These are phyloP conservation scores for Paratinospora sagittata DNA, from an alignment of 164 flowering plant species.

Conservation along the genomic window DNA sequence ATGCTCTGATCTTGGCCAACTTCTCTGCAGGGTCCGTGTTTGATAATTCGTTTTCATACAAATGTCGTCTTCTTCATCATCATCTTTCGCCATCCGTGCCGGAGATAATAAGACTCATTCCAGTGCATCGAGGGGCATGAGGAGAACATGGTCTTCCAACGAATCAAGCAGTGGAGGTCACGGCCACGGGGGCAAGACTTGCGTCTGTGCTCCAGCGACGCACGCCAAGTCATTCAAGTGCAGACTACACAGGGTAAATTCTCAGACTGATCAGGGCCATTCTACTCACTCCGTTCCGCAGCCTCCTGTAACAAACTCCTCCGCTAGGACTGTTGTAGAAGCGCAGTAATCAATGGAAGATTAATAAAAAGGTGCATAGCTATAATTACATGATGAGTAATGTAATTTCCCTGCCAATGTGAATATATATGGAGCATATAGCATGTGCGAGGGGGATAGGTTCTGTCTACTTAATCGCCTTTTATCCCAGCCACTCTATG, in stretches of 20 bases:
- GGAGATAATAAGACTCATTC: no score
- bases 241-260: constrained; percentile 29
- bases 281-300: constrained; percentile 15
- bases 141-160: constrained; percentile 13
- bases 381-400: background rate
- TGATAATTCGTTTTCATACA: no score
- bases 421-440: no score
- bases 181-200: constrained; percentile 9
- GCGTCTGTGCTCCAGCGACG: constrained; percentile 26
- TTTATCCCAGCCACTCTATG: no score
- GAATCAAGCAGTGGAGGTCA: background rate
- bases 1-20: no score
- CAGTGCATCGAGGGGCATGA: constrained; percentile 7
- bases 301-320: constrained; percentile 16
- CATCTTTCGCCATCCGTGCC: no score
- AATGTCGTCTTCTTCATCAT: no score
- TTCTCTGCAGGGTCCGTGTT: no score
- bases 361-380: background rate
- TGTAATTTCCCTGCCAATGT: no score
- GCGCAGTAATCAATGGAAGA: constrained; percentile 12
- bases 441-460: no score
- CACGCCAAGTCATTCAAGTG: constrained; percentile 26
- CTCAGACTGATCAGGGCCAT: constrained; percentile 12
- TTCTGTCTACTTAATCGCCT: no score
- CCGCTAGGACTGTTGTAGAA: constrained; percentile 18